Evolutionary conservation across 371 early-diverging fungal species (phyloP).

Genomic region (Smittium culicis): DNA sequence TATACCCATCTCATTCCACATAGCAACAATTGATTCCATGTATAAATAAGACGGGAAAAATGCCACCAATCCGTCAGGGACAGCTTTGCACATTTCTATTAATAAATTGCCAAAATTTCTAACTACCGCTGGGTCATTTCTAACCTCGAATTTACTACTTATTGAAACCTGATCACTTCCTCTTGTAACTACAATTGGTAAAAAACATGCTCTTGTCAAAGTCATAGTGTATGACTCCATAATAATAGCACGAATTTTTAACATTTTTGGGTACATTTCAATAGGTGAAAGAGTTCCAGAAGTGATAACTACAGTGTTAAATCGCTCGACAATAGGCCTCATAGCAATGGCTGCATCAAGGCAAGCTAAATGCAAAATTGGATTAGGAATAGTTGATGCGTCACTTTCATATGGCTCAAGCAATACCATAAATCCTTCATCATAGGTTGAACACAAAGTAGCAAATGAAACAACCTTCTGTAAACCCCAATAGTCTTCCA

Average conservation of each 20-base stretch:
- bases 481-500: slow-evolving; percentile 74
- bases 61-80: slow-evolving; percentile 97
- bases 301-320: slow-evolving; percentile 96
- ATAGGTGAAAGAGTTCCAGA: slow-evolving; percentile 98
- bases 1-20: slow-evolving; percentile 97
- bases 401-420: slow-evolving; percentile 97
- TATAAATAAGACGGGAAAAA: slow-evolving; percentile 99
- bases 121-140: slow-evolving; percentile 97
- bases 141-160: slow-evolving; percentile 92
- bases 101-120: slow-evolving; percentile 98
- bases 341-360: slow-evolving; percentile 97
- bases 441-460: slow-evolving; percentile 90
- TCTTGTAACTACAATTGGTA: slow-evolving; percentile 92
- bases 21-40: slow-evolving; percentile 97
- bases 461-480: slow-evolving; percentile 89
- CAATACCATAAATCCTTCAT: slow-evolving; percentile 92
- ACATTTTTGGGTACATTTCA: slow-evolving; percentile 97
- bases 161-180: slow-evolving; percentile 96
- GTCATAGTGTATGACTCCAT: slow-evolving; percentile 89
- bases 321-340: slow-evolving; percentile 88
- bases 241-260: slow-evolving; percentile 76
- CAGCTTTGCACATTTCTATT: slow-evolving; percentile 83
- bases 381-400: slow-evolving; percentile 83
- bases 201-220: slow-evolving; percentile 82
- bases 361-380: slow-evolving; percentile 84